Base-by-base conservation (phyloP, 1,284 basidiomycete species). In the Irpex sp. region DNA sequence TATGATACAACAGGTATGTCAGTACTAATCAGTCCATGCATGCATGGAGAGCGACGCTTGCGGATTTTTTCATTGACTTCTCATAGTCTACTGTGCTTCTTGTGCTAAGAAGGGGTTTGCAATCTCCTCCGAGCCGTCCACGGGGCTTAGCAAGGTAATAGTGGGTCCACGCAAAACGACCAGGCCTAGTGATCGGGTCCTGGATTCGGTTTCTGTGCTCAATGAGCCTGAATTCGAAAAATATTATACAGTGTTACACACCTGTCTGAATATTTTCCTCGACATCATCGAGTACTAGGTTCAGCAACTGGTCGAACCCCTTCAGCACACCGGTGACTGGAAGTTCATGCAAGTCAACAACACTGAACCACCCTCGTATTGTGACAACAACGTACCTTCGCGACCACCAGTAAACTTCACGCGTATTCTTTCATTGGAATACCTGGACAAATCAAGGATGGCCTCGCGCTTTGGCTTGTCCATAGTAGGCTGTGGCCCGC, bases 351-450 rank as follows among this genome's bases (percentile, higher is more conserved):
- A 68, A 64, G 56, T 39, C 8, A 2, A 15, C 13, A 19, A 15
- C 26, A 26, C 31, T 35, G 35, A 15, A 17, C 11, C n/a, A 5
- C 21, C 17, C 37, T 26, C 35, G 50, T 54, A 31, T 59, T 11
- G 36, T 62, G 17, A 35, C 56, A 17, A 39, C 39, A 6, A 75
- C 81, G 57, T 67, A 94, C 96, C 95, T 85, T 98, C 94, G 35
- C 97, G 82, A 31, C 97, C 97, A 55, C 97, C 97, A 31, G 94
- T 94, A 73, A 99, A 98, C 78, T 98, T 98, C 73, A 99, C 95
- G 61, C 94, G 82, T 73, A 99, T 93, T 67, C 87, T 84, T 77
- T 96, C 89, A 77, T 98, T 94, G 58, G 92, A 90, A 72, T 97
- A 98, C 75, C 97, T 96, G 63, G 92, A 88, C 49, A 99, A 86